Conservation (phyloP, 2,329 filamentous ascomycete genomes). For the Curvularia eragrostidis region DNA sequence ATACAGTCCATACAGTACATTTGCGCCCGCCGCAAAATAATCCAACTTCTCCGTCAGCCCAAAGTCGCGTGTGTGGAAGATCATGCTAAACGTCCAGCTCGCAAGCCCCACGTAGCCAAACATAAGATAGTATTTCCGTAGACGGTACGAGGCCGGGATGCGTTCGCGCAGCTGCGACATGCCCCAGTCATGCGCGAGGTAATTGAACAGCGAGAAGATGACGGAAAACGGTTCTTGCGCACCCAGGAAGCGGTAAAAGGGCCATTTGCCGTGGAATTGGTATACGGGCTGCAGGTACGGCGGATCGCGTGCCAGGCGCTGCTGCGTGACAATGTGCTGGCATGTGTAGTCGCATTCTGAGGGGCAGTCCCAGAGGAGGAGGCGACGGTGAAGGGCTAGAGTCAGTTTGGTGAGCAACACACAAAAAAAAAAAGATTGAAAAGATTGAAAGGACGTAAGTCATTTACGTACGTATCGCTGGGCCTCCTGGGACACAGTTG, state of each 20-base stretch:
- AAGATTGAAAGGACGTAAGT: too few relatives aligned
- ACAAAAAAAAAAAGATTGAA: background rate
- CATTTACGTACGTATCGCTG: background rate
- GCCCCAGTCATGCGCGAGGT: constrained; percentile 81
- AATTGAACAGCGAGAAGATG: constrained; percentile 91
- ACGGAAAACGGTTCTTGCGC: constrained; percentile 96
- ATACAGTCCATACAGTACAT: constrained; percentile 89
- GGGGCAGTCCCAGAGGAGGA: constrained; percentile 91
- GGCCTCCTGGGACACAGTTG: background rate
- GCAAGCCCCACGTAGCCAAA: constrained; percentile 83
- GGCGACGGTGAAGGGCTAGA: constrained; percentile 80
- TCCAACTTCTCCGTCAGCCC: constrained; percentile 87
- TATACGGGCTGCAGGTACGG: constrained; percentile 72
- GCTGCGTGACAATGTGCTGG: constrained; percentile 86
- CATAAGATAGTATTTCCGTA: constrained; percentile 79
- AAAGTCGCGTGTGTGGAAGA: constrained; percentile 94
- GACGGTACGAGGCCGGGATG: constrained; percentile 75
- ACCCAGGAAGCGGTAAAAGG: constrained; percentile 86
- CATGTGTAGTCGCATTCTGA: constrained; percentile 98
- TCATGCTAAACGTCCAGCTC: constrained; percentile 85
- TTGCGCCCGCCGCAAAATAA: constrained; percentile 92
- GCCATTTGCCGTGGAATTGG: constrained; percentile 99
- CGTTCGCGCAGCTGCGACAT: constrained; percentile 71
- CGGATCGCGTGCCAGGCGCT: constrained; percentile 69
- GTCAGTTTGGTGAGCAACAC: background rate